Evolutionary conservation across 1,139 yeast genomes (phyloP).

Genomic region (Candida glucosophila): DNA sequence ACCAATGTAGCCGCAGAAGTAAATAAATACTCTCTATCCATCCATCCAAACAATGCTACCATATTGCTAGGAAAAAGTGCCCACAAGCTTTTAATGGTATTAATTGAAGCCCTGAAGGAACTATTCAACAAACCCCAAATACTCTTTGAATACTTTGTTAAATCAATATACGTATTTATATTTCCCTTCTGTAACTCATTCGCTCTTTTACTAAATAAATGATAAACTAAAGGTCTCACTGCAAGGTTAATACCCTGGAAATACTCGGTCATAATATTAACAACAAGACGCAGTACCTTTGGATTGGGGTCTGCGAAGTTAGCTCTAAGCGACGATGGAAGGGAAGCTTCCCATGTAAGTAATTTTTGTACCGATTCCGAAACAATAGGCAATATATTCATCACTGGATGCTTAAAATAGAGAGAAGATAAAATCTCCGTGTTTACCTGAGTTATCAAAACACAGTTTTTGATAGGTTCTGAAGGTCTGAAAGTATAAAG

Average conservation of each 20-base stretch:
- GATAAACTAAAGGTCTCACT: conserved; percentile 71
- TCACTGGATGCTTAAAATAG: conserved; percentile 69
- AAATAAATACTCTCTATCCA: conserved; percentile 80
- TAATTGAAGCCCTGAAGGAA: conserved; percentile 77
- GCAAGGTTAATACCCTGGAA: conserved; percentile 81
- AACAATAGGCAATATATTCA: conserved; percentile 66
- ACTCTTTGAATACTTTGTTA: conserved; percentile 60
- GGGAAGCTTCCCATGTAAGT: conserved; percentile 58
- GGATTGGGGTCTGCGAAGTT: conserved; percentile 52
- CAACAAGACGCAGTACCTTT: conserved; percentile 57
- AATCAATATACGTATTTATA: conserved; percentile 51
- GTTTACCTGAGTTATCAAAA: conserved; percentile 72
- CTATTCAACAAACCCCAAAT: conserved; percentile 66
- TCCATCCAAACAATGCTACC: conserved; percentile 81
- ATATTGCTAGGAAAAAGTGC: conserved; percentile 63
- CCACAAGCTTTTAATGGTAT: conserved; percentile 69
- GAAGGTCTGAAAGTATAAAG: conserved; percentile 76
- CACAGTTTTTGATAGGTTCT: conserved; percentile 70
- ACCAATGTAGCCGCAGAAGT: conserved; percentile 75
- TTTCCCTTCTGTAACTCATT: conserved; percentile 39
- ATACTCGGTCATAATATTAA: conserved; percentile 77
- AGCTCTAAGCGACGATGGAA: conserved; percentile 58
- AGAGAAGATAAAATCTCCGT: conserved; percentile 64
- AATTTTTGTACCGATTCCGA: conserved; percentile 63
- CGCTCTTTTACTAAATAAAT: conserved; percentile 65